Base-by-base conservation (phyloP, 2,329 filamentous ascomycete genomes). In the Amauroascus verrucosus region DNA sequence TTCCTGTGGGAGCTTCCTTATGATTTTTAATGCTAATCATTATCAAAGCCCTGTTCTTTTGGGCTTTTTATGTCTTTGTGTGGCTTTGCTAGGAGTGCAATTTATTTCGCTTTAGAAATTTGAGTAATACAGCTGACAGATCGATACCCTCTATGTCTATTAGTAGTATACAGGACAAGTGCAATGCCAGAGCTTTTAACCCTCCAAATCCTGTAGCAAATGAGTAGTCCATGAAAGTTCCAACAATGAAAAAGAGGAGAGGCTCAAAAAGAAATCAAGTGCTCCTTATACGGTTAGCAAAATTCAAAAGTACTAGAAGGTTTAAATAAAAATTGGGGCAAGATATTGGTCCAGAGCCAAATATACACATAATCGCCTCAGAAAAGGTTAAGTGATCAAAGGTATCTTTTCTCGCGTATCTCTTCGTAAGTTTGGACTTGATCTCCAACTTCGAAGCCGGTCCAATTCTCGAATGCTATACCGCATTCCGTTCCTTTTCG, bases 401-500 rank as follows among this genome's bases (percentile, higher is more conserved):
- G 65, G 49, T 63, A 73, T 63, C 88, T 77, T 75, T 85, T 85
- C 71, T 93, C 87, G 53, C 70, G 72, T 16, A 83, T 77, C 70
- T 90, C 85, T 64, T 95, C 88, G 64, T 90, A 95, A 32, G 83
- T 84, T 73, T 97, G 93, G 57, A 98, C 79, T 67, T 84, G 80
- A 70, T 98, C 93, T 26, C 91, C 93, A 13, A 82, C 75, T 63
- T 84, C 68, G 65, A 97, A 85, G 20, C 82, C 85, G 46, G 85
- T 77, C 82, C 88, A 98, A 30, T 76, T 78, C 2, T 85, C 82
- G 63, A 98, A 91, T 50, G 81, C 83, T 60, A 98, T 84, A 60
- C 93, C 93, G 63, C 93, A 98, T 70, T 98, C 93, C n/a, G 79
- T 81, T 55, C 89, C 90, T 71, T 95, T 97, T 63, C 82, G 83